Base-by-base conservation (phyloP, 169 alveolate species). In the Eimeria sp. region DNA sequence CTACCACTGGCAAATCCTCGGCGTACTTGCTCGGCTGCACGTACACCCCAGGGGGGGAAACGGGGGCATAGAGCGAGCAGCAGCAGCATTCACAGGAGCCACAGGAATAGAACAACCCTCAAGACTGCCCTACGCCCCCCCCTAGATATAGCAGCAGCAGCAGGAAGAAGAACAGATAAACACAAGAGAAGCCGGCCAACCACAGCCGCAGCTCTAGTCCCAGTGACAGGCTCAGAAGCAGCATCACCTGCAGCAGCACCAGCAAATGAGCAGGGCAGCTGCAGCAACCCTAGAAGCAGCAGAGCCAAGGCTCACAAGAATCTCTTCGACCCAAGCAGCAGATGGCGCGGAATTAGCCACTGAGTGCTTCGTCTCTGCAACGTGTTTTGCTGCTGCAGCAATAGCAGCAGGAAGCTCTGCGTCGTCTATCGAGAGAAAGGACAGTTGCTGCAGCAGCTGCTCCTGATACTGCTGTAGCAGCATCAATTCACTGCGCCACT, bases 11-110 rank as follows among this genome's bases (percentile, higher is more conserved):
- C 68, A 95, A 56, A 30, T 71, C 66, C 54, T 25, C 77, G 37
- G 97, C 91, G 68, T 87, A 95, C 56, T 68, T 60, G 91, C 95
- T 87, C 23, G 88, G 80, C 97, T 95, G 93, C 25, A 85, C 77
- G 60, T 33, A 83, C 40, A 74, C 49, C 49, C 27, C 74, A 64
- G 33, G 77, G 30, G 20, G 25, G 4, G 25, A 43, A 52, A 20
- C 33, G 64, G 54, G 37, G 37, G 25, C 52, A 52, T 0, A 37
- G 0, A 54, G 54, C 72, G 8, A 52, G 33, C 58, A 82, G 56
- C 49, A 37, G 25, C 76, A 83, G 85, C 27, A 46, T 16, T 23
- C 2, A 77, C 87, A 77, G 30, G 11, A 77, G 43, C 64, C 25
- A 77, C 60, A 43, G 4, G 14, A 20, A 18, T 33, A 20, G 30